These are phyloP conservation scores for Sugiyamaella paludigena DNA, from an alignment of 1,139 yeast genomes.

Conservation along the genomic window DNA sequence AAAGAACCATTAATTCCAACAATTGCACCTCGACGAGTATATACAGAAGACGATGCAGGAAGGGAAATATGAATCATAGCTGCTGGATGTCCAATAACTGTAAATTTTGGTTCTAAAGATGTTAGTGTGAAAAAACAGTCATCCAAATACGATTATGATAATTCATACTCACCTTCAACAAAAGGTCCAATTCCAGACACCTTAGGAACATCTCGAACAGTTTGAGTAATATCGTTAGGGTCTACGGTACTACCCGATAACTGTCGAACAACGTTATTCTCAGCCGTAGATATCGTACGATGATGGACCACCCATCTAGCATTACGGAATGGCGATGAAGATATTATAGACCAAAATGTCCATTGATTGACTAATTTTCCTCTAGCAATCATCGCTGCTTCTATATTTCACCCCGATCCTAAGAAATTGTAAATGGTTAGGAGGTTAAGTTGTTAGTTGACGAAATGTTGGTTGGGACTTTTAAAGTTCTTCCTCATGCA, in stretches of 20 bases:
- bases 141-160: background rate
- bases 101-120: slow-evolving; percentile 41
- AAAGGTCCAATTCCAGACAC: slow-evolving; percentile 31
- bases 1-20: slow-evolving; percentile 48
- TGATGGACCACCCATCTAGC: background rate
- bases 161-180: slow-evolving; percentile 20
- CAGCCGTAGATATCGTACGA: slow-evolving; percentile 4
- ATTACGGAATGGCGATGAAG: too few relatives aligned
- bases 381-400: too few relatives aligned
- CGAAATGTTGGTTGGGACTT: too few relatives aligned
- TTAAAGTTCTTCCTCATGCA: too few relatives aligned
- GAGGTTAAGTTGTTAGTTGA: too few relatives aligned
- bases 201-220: slow-evolving; percentile 25
- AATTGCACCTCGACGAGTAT: slow-evolving; percentile 45
- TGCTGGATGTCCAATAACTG: slow-evolving; percentile 46
- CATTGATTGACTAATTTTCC: too few relatives aligned
- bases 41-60: slow-evolving; percentile 50
- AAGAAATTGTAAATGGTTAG: too few relatives aligned
- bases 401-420: too few relatives aligned
- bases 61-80: slow-evolving; percentile 46
- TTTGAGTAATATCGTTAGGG: slow-evolving; percentile 19
- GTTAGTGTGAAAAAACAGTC: background rate
- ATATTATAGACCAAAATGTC: too few relatives aligned
- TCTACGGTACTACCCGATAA: slow-evolving; percentile 7
- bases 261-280: slow-evolving; percentile 6